Evolutionary conservation across 371 early-diverging fungal genomes (phyloP), one percentile per base, ranked within the genome.

Genomic region (Haplosporangium sp.): DNA sequence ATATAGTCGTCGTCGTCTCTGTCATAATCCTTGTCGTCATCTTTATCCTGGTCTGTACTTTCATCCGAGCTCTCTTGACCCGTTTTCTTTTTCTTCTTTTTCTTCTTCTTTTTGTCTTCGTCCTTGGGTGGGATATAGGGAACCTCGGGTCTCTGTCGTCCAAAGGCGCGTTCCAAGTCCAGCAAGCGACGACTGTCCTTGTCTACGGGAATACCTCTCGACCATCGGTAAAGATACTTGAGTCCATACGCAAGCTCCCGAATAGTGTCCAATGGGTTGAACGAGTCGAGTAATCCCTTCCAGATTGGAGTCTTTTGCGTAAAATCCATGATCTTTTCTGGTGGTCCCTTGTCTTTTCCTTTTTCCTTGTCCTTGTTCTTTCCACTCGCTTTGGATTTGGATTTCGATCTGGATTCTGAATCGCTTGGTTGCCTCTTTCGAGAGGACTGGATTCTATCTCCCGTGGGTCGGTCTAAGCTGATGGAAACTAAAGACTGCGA

Each of bases 221-320:
- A 20, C 80, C 80, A 79, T 37, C 69, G 60, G 55, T 79, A 79
- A 41, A 79, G 13, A 41, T 79, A 79, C 43, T 59, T 47, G 53
- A 72, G 21, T n/a, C 73, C 80, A 20, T 73, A 79, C 0, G 41
- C 54, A 0, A 79, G 59, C 13, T 79, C 80, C 4, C 80, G 80
- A 18, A 79, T 37, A 9, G 73, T 72, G 40, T 79, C 80, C 59
- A 79, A 55, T 0, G 80, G 80, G 29, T 79, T 79, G 56, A 79
- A 79, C 23, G 80, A 68, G 45, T 79, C 80, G 23, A 79, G 48
- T 1, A 79, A 20, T 8, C 80, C 80, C 46, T 64, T 72, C 69
- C 69, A 79, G 59, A 79, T 47, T 0, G 73, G 80, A 0, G 69
- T 79, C 73, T 68, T 79, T 62, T 79, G 72, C 1, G 68, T 54